Evolutionary conservation across 306 rosid genomes (phyloP).

Genomic region (Prunus padus): DNA sequence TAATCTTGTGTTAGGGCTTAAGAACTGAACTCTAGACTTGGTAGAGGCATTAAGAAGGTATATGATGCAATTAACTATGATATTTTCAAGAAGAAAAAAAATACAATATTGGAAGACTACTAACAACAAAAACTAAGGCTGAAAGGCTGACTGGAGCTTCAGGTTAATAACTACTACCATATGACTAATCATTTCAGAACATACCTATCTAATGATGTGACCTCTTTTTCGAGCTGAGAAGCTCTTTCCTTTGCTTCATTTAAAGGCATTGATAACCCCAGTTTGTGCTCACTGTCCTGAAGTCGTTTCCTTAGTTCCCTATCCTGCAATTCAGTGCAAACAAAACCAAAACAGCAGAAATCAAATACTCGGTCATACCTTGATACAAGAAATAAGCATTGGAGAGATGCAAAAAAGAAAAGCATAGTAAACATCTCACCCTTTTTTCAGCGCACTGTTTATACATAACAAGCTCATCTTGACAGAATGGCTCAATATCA

Average conservation of each 20-base stretch:
- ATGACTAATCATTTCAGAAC: constrained; percentile 12
- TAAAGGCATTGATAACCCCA: constrained; percentile 89
- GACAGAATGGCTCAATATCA: constrained; percentile 95
- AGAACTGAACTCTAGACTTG: neutral
- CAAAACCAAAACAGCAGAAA: constrained; percentile 3
- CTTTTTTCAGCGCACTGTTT: constrained; percentile 77
- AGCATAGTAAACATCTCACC: constrained; percentile 44
- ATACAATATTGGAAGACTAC: neutral
- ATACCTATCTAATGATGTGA: constrained; percentile 80
- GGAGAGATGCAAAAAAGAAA: constrained; percentile 11
- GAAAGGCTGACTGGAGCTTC: neutral
- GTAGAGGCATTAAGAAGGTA: neutral
- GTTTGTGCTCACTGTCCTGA: constrained; percentile 75
- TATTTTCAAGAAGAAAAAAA: neutral
- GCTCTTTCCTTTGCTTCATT: constrained; percentile 79
- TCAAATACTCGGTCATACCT: constrained; percentile 6
- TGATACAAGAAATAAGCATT: constrained; percentile 15
- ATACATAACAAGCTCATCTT: constrained; percentile 82
- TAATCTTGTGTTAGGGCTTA: neutral
- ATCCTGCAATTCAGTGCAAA: constrained; percentile 49
- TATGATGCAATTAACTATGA: neutral
- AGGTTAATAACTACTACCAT: neutral
- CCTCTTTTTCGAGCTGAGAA: constrained; percentile 77
- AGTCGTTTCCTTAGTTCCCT: constrained; percentile 70
- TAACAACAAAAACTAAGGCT: neutral